Evolutionary conservation across 345 rosid species (phyloP).

Genomic region (Citrus glauca): DNA sequence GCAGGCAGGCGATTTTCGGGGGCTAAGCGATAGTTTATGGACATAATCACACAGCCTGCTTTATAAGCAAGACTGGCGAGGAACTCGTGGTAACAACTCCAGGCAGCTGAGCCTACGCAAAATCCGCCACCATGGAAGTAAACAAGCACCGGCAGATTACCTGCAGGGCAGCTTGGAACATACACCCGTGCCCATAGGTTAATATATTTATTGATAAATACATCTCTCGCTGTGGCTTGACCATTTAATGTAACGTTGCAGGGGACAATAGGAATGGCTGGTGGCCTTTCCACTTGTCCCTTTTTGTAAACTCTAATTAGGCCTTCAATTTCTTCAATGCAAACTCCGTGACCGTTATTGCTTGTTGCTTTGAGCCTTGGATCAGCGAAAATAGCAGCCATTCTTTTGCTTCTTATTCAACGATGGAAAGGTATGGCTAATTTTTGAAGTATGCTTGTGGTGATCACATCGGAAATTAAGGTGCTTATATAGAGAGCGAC

Average conservation of each 20-base stretch:
- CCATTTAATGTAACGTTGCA: conserved; percentile 26
- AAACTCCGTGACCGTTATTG: conserved; percentile 34
- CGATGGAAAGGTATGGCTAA: not conserved
- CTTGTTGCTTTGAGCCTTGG: conserved; percentile 23
- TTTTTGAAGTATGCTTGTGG: not conserved
- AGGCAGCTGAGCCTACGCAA: conserved; percentile 62
- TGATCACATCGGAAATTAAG: not conserved
- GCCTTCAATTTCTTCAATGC: conserved; percentile 59
- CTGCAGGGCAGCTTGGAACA: conserved; percentile 28
- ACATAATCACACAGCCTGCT: conserved; percentile 43
- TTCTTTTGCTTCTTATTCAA: conserved; percentile 10
- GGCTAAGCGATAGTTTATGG: conserved; percentile 54
- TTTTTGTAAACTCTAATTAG: conserved; percentile 63
- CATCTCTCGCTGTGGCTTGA: conserved; percentile 39
- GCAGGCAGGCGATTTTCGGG: conserved; percentile 67
- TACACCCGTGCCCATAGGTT: conserved; percentile 52
- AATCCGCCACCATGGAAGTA: conserved; percentile 81
- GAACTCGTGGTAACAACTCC: conserved; percentile 68
- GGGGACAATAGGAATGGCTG: conserved; percentile 49
- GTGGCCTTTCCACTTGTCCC: conserved; percentile 60
- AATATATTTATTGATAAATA: conserved; percentile 36
- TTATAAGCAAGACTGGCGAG: conserved; percentile 41
- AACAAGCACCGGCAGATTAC: conserved; percentile 52
- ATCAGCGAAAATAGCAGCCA: conserved; percentile 45
- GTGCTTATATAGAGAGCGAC: conserved; percentile 23